Evolutionary conservation across 2,329 filamentous ascomycete genomes (phyloP), one percentile per base, ranked within the genome.

Genomic region (Xylaria sp.): DNA sequence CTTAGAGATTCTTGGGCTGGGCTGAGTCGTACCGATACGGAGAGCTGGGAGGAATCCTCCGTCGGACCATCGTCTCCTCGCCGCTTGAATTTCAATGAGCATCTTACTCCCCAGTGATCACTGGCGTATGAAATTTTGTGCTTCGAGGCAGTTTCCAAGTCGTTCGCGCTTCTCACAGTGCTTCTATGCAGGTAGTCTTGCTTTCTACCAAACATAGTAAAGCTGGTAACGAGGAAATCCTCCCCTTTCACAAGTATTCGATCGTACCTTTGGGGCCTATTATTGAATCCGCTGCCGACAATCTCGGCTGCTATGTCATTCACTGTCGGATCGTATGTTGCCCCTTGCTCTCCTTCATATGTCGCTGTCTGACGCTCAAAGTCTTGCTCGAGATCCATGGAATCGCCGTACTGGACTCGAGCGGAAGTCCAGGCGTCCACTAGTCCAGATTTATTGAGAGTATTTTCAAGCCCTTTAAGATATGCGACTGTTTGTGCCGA

Each of bases 191-290:
- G 60, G 56, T 34, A 58, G 9, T 71, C 78, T 51, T 73, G 78
- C 15, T 80, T 78, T 57, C 84, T 80, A 0, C 89, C 89, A 75
- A 91, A 91, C 75, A 84, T 82, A 72, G 88, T 88, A 78, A 90
- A 90, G 0, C 80, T 76, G 2, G 74, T 75, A 5, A 87, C 77
- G 18, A 78, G 76, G 1, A 76, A 50, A 3, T 78, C 81, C 18
- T 81, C 78, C 7, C 80, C 79, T 54, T 83, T 86, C 41, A 89
- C 78, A 2, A 91, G 78, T 54, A 92, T 89, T 41, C 90, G 84
- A 73, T 92, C 89, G 69, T 91, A 92, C 57, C 90, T 81, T 74
- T 92, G 90, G 1, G 90, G 89, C 23, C 88, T 82, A 72, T 84
- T 85, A 57, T 87, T 83, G 56, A 82, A 78, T 1, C 84, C 83